These are phyloP conservation scores for Lodderomyces beijingensis DNA, from an alignment of 1,139 yeast genomes.

Conservation along the genomic window DNA sequence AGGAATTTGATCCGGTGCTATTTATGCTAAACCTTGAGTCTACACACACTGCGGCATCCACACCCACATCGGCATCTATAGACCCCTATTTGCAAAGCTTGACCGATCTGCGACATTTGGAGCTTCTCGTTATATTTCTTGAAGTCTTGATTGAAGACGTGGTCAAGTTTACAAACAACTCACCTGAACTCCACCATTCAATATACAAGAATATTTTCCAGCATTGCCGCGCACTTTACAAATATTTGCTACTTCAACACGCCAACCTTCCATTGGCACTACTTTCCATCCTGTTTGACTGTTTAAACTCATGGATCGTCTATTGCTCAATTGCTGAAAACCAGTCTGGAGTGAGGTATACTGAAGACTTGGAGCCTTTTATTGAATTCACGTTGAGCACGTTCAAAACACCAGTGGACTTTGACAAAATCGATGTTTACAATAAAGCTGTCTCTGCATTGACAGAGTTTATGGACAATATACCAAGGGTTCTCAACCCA, in stretches of 20 bases:
- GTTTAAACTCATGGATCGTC: constrained; percentile 32
- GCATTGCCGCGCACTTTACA: constrained; percentile 7
- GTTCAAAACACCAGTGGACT: constrained; percentile 12
- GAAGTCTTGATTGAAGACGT: constrained; percentile 58
- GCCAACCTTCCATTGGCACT: constrained; percentile 3
- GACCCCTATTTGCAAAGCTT: neutral
- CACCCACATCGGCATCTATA: neutral
- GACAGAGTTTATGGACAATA: constrained; percentile 45
- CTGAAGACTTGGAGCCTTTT: constrained; percentile 16
- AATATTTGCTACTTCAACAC: constrained; percentile 5
- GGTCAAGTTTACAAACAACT: constrained; percentile 26
- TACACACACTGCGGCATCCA: constrained; percentile 1
- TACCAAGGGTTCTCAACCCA: constrained; percentile 35
- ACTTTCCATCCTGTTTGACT: constrained; percentile 22
- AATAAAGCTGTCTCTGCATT: constrained; percentile 31
- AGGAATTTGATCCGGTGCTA: constrained; percentile 11
- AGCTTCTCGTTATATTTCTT: constrained; percentile 26
- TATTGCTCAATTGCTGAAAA: constrained; percentile 33
- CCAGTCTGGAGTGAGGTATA: constrained; percentile 32
- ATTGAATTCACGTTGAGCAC: constrained; percentile 19
- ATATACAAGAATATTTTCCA: constrained; percentile 11
- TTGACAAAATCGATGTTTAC: constrained; percentile 18
- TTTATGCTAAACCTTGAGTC: neutral
- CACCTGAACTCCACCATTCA: constrained; percentile 11
- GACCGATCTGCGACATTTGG: constrained; percentile 7